Percentiles rank a stretch among this genome's conserved stretches.
Conservation (phyloP, 495 filamentous ascomycete species). For the Hypoxylon fuscum region DNA sequence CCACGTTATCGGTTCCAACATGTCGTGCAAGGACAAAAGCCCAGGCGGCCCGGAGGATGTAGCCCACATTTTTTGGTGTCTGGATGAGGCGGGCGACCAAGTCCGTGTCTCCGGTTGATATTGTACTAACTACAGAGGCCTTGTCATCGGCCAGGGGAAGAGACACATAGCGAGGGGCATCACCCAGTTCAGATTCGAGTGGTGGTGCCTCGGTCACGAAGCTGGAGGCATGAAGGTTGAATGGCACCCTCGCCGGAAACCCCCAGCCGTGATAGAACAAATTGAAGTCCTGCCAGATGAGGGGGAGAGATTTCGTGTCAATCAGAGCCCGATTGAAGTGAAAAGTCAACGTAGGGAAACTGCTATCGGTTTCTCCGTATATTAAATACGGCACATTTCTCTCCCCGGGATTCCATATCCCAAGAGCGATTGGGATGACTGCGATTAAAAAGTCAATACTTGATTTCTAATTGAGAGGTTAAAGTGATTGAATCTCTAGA, state of each 20-base stretch:
- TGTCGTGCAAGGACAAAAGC: not conserved
- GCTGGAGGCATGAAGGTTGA: not conserved
- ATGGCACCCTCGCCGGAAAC: not conserved
- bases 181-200: not conserved
- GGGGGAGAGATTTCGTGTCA: not conserved
- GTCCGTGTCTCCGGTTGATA: not conserved
- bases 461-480: no score
- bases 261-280: not conserved
- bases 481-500: no score
- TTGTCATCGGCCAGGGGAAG: not conserved
- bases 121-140: not conserved
- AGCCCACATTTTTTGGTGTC: not conserved
- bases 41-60: conserved; percentile 1
- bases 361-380: not conserved
- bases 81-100: not conserved
- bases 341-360: not conserved
- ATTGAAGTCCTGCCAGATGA: conserved; percentile 2
- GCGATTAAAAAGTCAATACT: no score
- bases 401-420: conserved; percentile 2
- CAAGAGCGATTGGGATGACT: not conserved
- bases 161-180: not conserved
- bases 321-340: conserved; percentile 1
- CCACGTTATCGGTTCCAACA: not conserved
- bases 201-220: not conserved
- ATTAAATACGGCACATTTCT: not conserved